These are phyloP conservation scores for Lactuca sativa DNA, from an alignment of 129 eudicot species.

Conservation along the genomic window DNA sequence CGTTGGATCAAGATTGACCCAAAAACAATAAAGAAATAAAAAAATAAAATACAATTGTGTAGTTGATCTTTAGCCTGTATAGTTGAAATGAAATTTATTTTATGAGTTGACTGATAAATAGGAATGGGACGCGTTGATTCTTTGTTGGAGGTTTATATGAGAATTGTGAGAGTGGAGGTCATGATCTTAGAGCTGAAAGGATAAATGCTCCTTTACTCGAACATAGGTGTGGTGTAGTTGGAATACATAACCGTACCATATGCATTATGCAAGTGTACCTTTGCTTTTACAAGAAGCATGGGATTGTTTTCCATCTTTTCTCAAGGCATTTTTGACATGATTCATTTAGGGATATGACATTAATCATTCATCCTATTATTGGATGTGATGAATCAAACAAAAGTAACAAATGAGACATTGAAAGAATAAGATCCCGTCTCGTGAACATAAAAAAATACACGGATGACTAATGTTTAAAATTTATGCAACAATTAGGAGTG, in stretches of 20 bases:
- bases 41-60: neutral
- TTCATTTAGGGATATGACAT: conserved; percentile 10
- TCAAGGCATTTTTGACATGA: conserved; percentile 26
- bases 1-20: too few species aligned
- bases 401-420: conserved; percentile 25
- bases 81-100: neutral
- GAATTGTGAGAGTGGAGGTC: conserved; percentile 32
- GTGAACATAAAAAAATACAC: conserved; percentile 11
- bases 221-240: conserved; percentile 9
- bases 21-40: too few species aligned
- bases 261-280: conserved; percentile 29
- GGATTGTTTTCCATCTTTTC: conserved; percentile 15
- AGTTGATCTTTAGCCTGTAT: neutral
- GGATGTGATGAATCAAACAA: conserved; percentile 24
- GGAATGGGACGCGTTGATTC: conserved; percentile 17
- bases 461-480: conserved; percentile 13
- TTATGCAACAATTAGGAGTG: conserved; percentile 13
- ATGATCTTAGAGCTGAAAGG: conserved; percentile 26
- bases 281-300: conserved; percentile 30
- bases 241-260: conserved; percentile 36
- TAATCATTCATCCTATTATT: conserved; percentile 24
- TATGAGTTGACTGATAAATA: conserved; percentile 4
- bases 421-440: conserved; percentile 27
- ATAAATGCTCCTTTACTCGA: conserved; percentile 26
- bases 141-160: conserved; percentile 13